Percentiles rank a stretch among this genome's conserved stretches.
Conservation (phyloP, 805 yeast species). For the Scheffersomyces amazonensis region DNA sequence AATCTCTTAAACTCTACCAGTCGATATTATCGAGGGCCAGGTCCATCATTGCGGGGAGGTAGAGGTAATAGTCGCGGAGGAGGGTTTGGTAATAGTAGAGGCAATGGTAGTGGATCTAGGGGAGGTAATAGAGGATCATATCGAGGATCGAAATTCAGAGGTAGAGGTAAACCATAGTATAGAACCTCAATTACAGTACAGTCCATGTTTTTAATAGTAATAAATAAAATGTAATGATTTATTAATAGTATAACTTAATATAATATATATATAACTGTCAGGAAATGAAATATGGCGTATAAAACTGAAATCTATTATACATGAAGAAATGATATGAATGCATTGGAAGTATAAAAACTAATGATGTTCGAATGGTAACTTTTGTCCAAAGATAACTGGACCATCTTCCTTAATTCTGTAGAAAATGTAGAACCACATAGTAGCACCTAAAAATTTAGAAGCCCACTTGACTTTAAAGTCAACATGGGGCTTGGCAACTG, state of each 20-base stretch:
- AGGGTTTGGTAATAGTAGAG: not conserved
- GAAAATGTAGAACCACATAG: slow-evolving; percentile 87
- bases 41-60: not conserved
- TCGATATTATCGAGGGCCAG: not conserved
- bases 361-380: slow-evolving; percentile 38
- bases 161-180: slow-evolving; percentile 16
- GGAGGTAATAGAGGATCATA: slow-evolving; percentile 8
- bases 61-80: too few species aligned
- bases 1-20: not conserved
- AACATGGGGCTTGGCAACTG: slow-evolving; percentile 64
- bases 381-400: slow-evolving; percentile 52
- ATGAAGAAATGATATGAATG: too few species aligned
- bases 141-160: slow-evolving; percentile 4
- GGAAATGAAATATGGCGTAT: too few species aligned
- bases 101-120: slow-evolving; percentile 5
- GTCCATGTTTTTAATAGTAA: not conserved
- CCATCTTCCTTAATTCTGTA: slow-evolving; percentile 77
- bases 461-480: slow-evolving; percentile 55
- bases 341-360: too few species aligned
- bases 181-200: too few species aligned
- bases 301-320: too few species aligned
- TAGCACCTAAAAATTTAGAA: slow-evolving; percentile 71
- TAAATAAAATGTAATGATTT: not conserved
- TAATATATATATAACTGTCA: too few species aligned
- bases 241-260: not conserved